Percentiles rank a stretch among this genome's conserved stretches.
phyloP scores from a whole-genome alignment of 306 rosid species.

The Urtica urens region DNA sequence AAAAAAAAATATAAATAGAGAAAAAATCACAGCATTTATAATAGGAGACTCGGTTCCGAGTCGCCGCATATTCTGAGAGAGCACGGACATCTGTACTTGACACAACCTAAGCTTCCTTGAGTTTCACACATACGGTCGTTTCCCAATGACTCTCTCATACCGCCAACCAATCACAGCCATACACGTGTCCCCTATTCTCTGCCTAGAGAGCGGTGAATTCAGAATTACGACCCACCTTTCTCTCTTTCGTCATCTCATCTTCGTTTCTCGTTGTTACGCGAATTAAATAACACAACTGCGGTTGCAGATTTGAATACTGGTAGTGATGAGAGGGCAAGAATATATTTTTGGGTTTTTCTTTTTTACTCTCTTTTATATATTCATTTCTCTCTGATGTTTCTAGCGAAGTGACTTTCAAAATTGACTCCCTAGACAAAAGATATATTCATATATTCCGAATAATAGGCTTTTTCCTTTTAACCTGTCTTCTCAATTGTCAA shows the following conservation, averaged over 20 bases:
- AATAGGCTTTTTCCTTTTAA: no score
- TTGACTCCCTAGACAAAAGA: no score
- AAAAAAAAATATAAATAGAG: not conserved
- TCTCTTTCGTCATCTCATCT: not conserved
- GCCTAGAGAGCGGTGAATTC: not conserved
- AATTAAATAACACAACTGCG: no score
- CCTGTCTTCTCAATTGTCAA: no score
- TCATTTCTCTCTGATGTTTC: no score
- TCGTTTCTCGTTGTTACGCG: conserved; percentile 2
- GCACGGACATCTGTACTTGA: conserved; percentile 3
- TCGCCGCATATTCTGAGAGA: conserved; percentile 16
- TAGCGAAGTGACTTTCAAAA: no score
- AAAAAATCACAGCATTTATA: not conserved
- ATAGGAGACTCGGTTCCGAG: conserved; percentile 16
- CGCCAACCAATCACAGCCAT: not conserved
- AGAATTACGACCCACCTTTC: conserved; percentile 3
- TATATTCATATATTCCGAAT: no score
- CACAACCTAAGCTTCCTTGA: not conserved
- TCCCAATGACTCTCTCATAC: not conserved
- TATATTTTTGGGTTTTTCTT: no score
- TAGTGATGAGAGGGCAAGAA: no score
- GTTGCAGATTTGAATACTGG: no score
- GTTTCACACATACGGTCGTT: not conserved
- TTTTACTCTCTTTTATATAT: no score
- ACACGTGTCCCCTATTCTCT: conserved; percentile 1